A percentile compares a stretch with the other conserved stretches of the same genome.
Conservation (phyloP, 306 rosid species). For the Cucurbita moschata region DNA sequence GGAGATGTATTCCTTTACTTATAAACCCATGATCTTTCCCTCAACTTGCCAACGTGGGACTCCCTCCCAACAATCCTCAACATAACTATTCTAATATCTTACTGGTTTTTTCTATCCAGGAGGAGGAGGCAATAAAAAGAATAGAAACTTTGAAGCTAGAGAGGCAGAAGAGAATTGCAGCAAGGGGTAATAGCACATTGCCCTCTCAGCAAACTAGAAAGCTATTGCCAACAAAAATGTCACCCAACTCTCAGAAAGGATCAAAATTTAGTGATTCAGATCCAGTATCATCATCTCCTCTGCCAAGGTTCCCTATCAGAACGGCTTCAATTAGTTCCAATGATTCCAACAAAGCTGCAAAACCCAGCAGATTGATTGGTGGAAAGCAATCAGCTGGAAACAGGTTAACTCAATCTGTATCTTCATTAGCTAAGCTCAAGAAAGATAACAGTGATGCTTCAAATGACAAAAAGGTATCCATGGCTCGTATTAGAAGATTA, state of each 20-base stretch:
- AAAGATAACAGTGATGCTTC: constrained; percentile 39
- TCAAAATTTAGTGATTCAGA: constrained; percentile 87
- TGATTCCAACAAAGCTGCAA: constrained; percentile 49
- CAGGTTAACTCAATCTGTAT: constrained; percentile 53
- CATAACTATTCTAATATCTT: constrained; percentile 3
- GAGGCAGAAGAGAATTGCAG: constrained; percentile 96
- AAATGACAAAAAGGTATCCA: constrained; percentile 54
- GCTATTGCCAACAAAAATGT: constrained; percentile 41
- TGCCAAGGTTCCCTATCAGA: constrained; percentile 44
- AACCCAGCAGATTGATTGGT: constrained; percentile 43
- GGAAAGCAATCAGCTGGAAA: constrained; percentile 40
- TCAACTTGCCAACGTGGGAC: too few relatives aligned
- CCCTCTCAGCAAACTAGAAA: constrained; percentile 48
- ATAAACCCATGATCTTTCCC: too few relatives aligned
- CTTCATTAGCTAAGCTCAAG: constrained; percentile 66
- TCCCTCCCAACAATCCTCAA: too few relatives aligned
- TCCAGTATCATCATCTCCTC: constrained; percentile 77
- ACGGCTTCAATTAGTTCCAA: constrained; percentile 39
- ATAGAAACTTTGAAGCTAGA: constrained; percentile 72
- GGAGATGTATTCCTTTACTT: too few relatives aligned
- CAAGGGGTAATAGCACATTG: constrained; percentile 45
- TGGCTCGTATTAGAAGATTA: constrained; percentile 71
- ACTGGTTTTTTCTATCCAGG: constrained; percentile 25
- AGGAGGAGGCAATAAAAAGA: constrained; percentile 63
- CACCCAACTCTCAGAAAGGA: constrained; percentile 55